Percentiles rank a stretch among this genome's conserved stretches.
Evolutionary conservation across 176 grass and related monocot genomes (phyloP).

Genomic region (Poa annua): DNA sequence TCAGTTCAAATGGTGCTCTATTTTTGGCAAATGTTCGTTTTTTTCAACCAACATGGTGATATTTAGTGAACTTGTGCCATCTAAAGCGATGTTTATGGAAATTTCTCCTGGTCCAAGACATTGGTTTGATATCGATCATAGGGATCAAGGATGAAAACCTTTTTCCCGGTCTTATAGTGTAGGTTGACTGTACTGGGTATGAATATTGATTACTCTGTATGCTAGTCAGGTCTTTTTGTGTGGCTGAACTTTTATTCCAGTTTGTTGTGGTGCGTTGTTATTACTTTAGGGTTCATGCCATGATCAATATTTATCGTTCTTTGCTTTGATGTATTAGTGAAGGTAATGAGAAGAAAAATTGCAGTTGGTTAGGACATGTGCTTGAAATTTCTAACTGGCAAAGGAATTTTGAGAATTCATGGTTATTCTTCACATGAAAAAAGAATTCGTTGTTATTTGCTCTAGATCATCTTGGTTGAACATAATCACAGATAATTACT

Average conservation of each 20-base stretch:
- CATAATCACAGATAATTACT: background rate
- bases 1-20: background rate
- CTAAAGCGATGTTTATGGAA: background rate
- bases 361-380: background rate
- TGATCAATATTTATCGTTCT: background rate
- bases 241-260: background rate
- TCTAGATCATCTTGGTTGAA: background rate
- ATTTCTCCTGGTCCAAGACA: background rate
- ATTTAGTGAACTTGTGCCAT: background rate
- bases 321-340: background rate
- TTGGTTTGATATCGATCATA: background rate
- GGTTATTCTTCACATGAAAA: background rate
- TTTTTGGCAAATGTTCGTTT: background rate
- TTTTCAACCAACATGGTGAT: background rate
- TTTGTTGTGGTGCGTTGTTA: background rate
- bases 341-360: background rate
- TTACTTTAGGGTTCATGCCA: background rate
- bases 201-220: background rate
- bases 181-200: background rate
- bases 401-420: slow-evolving; percentile 12
- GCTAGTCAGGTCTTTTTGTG: background rate
- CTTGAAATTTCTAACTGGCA: background rate
- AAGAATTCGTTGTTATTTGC: too few relatives aligned
- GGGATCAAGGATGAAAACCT: background rate
- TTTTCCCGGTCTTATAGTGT: background rate